Conservation (phyloP, 495 filamentous ascomycete genomes). For the Physcia stellaris region DNA sequence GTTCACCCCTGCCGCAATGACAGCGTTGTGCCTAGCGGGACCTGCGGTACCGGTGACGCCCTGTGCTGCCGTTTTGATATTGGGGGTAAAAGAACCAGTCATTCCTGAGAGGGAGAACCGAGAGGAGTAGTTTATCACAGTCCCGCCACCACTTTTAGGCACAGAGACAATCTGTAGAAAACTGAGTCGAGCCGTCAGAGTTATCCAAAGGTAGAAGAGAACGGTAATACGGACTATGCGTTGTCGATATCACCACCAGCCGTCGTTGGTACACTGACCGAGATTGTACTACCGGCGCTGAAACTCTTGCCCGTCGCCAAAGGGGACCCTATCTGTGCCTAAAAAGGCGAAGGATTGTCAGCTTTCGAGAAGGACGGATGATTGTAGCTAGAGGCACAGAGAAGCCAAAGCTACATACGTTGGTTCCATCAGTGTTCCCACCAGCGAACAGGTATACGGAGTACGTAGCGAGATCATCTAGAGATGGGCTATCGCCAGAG, state of each 20-base stretch:
- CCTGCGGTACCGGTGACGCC: constrained; percentile 32
- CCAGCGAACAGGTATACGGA: constrained; percentile 50
- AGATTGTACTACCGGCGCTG: constrained; percentile 35
- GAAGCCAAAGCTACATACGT: constrained; percentile 21
- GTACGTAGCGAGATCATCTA: constrained; percentile 41
- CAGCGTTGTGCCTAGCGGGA: constrained; percentile 25
- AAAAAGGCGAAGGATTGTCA: background rate
- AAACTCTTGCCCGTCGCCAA: constrained; percentile 20
- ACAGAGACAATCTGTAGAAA: constrained; percentile 51
- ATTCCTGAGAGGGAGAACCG: constrained; percentile 56
- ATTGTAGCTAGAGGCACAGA: background rate
- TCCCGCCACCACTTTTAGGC: constrained; percentile 33
- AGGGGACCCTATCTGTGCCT: constrained; percentile 6
- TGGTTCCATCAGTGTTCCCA: constrained; percentile 35
- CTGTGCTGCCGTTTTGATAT: constrained; percentile 26
- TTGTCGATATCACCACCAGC: constrained; percentile 37
- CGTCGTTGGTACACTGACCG: constrained; percentile 33
- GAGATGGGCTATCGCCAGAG: constrained; percentile 30
- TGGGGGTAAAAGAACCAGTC: constrained; percentile 45
- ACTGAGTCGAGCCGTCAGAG: constrained; percentile 24
- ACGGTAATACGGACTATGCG: constrained; percentile 42
- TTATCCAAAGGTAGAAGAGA: background rate
- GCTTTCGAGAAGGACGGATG: background rate
- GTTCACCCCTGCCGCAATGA: constrained; percentile 8
- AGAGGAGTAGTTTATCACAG: constrained; percentile 43